Evolutionary conservation across 495 filamentous ascomycete genomes (phyloP).

Genomic region (Rostrohypoxylon terebratum): DNA sequence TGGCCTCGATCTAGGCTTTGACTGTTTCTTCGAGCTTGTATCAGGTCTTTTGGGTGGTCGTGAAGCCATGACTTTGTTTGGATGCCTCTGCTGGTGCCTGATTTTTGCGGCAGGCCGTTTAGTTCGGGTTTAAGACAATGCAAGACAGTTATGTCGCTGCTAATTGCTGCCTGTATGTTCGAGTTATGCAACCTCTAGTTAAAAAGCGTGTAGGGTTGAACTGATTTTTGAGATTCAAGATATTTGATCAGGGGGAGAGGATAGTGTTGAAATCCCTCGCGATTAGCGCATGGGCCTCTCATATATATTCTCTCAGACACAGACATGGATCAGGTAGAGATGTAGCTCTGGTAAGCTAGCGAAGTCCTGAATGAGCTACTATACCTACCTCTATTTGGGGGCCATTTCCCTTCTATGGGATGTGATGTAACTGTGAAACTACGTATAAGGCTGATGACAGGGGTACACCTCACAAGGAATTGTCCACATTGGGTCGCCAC

Average conservation of each 20-base stretch:
- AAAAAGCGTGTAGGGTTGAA: constrained; percentile 8
- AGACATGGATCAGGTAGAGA: constrained; percentile 22
- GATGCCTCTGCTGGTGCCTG: constrained; percentile 7
- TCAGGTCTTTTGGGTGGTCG: constrained; percentile 49
- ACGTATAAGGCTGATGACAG: constrained; percentile 42
- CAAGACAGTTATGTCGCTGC: not conserved
- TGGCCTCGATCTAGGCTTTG: constrained; percentile 48
- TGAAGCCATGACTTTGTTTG: constrained; percentile 49
- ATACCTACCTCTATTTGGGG: constrained; percentile 27
- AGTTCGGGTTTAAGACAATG: not conserved
- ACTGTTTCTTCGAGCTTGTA: constrained; percentile 50
- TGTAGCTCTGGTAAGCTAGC: not conserved
- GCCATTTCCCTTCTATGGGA: constrained; percentile 25
- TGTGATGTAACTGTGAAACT: constrained; percentile 32
- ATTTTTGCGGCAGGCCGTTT: not conserved
- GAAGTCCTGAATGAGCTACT: constrained; percentile 7
- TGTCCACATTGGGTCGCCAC: constrained; percentile 19
- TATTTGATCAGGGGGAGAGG: constrained; percentile 10
- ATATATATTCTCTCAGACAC: constrained; percentile 11
- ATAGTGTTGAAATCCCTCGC: constrained; percentile 4
- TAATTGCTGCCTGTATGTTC: not conserved
- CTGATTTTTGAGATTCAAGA: not conserved
- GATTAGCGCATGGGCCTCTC: not conserved
- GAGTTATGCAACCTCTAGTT: not conserved
- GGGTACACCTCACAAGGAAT: constrained; percentile 21